Base-by-base conservation (phyloP, 2,329 filamentous ascomycete species). In the Raffaelea albimanens region DNA sequence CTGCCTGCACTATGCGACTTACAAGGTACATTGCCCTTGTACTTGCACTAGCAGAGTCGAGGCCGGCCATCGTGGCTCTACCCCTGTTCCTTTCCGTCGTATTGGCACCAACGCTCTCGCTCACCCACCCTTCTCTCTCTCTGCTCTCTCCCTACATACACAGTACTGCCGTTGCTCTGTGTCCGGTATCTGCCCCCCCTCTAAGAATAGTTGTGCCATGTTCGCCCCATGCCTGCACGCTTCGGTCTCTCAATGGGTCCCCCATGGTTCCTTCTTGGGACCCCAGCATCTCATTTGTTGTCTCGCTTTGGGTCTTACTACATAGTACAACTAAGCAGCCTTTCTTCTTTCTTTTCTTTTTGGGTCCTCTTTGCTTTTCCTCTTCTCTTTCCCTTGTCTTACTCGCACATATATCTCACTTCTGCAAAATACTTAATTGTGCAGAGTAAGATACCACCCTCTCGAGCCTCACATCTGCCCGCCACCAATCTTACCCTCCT, bases 51-150 rank as follows among this genome's bases (percentile, higher is more conserved):
- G 7, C 7, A 29, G 13, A 40, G 41, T 40, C 45, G 22, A 33
- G 23, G 33, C n/a, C n/a, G n/a, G 14, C 34, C 39, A 38, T 38
- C 39, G 42, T 34, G 13, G 18, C 34, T 38, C 14, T 5, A 45
- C 43, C 47, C 47, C 38, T 45, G 43, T 39, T 31, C 38, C 20
- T 20, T 40, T 40, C 38, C 18, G 21, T 40, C 23, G 43, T 50
- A 45, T 48, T 48, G 42, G 45, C 43, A 42, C 25, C 20, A 44
- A 23, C 46, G 34, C 42, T 48, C 38, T 23, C 41, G 40, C 34
- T 20, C 42, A 16, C 34, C 14, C 18, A 19, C 14, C 18, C 34
- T 34, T 13, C 25, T 29, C 7, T 29, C 25, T 29, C 7, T 13
- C 25, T n/a, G n/a, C n/a, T n/a, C n/a, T n/a, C n/a, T n/a, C n/a